Percentiles rank a stretch among this genome's conserved stretches.
Evolutionary conservation across 768 basidiomycete genomes (phyloP).

Genomic region (Suillus brevipes): DNA sequence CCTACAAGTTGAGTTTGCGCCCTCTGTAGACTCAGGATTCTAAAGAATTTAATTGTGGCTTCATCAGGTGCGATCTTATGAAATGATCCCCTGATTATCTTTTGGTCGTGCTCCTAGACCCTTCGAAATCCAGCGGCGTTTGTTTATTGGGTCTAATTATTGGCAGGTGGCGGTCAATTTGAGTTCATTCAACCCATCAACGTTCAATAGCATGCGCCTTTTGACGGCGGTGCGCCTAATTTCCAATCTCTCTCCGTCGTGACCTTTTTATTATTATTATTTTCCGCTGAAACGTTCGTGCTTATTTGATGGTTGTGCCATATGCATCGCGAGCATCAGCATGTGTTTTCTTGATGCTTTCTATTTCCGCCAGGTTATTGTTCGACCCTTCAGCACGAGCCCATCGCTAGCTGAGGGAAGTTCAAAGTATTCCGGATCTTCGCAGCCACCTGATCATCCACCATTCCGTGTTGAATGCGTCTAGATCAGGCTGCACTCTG

Average conservation of each 20-base stretch:
- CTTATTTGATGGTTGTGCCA: conserved; percentile 6
- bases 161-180: neutral
- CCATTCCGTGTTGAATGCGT: neutral
- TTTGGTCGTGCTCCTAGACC: neutral
- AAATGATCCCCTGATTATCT: neutral
- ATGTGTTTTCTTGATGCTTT: conserved; percentile 4
- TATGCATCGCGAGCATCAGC: conserved; percentile 6
- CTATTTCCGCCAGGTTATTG: conserved; percentile 5
- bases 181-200: conserved; percentile 3
- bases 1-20: conserved; percentile 2
- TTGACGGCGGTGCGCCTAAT: conserved; percentile 4
- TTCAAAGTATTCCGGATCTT: neutral
- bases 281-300: conserved; percentile 4
- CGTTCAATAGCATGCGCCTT: neutral
- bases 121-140: neutral
- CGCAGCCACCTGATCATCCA: neutral
- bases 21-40: neutral
- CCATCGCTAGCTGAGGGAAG: neutral
- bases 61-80: neutral
- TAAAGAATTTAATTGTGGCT: neutral
- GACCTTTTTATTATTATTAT: conserved; percentile 4
- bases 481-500: neutral
- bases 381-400: neutral
- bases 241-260: conserved; percentile 2
- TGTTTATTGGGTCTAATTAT: conserved; percentile 2